Conservation (phyloP, 208 protist genomes). For the Wallacemonas sp. region DNA sequence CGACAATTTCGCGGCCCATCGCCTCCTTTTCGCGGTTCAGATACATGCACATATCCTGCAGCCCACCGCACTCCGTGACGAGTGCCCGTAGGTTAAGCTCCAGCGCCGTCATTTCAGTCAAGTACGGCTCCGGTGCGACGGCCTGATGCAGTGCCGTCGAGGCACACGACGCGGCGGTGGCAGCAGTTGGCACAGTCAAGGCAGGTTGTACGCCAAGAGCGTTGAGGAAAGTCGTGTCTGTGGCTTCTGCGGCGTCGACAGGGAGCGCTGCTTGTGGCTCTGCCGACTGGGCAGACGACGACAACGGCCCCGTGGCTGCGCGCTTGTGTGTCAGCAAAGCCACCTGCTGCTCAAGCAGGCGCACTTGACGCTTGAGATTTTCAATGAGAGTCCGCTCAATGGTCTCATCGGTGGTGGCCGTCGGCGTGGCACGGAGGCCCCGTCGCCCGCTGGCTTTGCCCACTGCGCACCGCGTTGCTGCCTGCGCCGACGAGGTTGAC, state of each 20-base stretch:
- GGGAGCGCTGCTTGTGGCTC: neutral
- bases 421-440: too few species aligned
- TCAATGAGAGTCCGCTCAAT: conserved; percentile 49
- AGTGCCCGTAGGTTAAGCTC: conserved; percentile 47
- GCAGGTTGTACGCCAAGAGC: neutral
- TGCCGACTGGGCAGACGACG: neutral
- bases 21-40: conserved; percentile 31
- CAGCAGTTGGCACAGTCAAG: neutral
- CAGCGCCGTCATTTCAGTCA: conserved; percentile 35
- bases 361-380: conserved; percentile 71
- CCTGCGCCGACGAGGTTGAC: too few species aligned
- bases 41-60: conserved; percentile 28
- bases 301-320: neutral
- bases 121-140: conserved; percentile 21
- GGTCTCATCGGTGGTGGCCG: neutral
- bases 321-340: conserved; percentile 22
- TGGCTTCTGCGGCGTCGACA: too few species aligned
- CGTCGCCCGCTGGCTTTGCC: too few species aligned
- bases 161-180: neutral
- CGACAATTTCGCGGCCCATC: conserved; percentile 35
- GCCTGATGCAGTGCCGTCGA: neutral
- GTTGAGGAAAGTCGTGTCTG: neutral
- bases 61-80: conserved; percentile 31
- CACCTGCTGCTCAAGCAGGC: conserved; percentile 59
- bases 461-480: too few species aligned